phyloP scores from a whole-genome alignment of 345 rosid genomes.

The Bretschneidera sinensis region DNA sequence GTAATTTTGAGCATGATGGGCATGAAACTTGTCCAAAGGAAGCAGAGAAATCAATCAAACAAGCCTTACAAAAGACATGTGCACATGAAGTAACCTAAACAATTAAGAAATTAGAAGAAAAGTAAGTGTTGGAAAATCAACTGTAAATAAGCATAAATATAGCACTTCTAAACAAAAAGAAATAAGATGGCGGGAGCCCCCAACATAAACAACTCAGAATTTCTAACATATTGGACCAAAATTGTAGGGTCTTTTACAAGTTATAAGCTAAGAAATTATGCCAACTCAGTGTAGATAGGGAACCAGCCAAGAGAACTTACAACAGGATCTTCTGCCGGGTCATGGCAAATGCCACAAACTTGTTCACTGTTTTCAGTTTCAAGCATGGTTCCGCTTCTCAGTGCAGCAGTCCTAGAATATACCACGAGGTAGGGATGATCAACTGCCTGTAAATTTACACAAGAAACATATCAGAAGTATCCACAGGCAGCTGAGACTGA shows the following conservation, averaged over 20 bases:
- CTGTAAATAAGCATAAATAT: not conserved
- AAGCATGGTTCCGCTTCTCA: slow-evolving; percentile 26
- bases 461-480: slow-evolving; percentile 19
- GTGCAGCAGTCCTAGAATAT: slow-evolving; percentile 51
- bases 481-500: not conserved
- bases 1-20: slow-evolving; percentile 69
- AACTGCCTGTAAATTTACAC: slow-evolving; percentile 68
- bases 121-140: slow-evolving; percentile 7
- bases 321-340: slow-evolving; percentile 70
- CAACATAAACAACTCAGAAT: too few relatives aligned
- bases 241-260: too few relatives aligned
- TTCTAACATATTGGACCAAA: too few relatives aligned
- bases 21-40: slow-evolving; percentile 64
- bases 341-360: slow-evolving; percentile 77
- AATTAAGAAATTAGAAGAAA: not conserved
- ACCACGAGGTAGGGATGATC: slow-evolving; percentile 97
- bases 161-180: not conserved
- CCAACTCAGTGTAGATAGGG: too few relatives aligned
- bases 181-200: too few relatives aligned
- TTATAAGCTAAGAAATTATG: too few relatives aligned
- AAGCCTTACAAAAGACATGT: slow-evolving; percentile 86
- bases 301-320: slow-evolving; percentile 35
- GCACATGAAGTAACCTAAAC: slow-evolving; percentile 75
- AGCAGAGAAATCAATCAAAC: slow-evolving; percentile 69
- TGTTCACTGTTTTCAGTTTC: slow-evolving; percentile 39